Evolutionary conservation across 106 monocot genomes (phyloP).

Genomic region (Dendrobium huoshanense): DNA sequence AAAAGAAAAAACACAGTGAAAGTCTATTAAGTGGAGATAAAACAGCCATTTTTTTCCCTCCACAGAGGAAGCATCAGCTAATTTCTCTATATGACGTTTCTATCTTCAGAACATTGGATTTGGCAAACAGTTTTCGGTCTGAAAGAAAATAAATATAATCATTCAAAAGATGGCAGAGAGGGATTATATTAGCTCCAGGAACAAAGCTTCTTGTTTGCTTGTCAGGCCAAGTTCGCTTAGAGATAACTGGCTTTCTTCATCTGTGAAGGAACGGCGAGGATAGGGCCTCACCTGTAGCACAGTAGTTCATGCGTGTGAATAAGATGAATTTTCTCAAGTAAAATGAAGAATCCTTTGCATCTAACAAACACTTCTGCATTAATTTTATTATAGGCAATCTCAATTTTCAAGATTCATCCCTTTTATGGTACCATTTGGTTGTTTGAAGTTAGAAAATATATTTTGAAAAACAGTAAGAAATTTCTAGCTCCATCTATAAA

Average conservation of each 20-base stretch:
- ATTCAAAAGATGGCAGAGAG: no score
- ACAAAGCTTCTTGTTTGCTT: conserved; percentile 92
- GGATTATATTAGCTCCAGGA: conserved; percentile 63
- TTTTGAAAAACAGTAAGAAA: no score
- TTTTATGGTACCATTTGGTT: no score
- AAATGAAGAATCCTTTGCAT: no score
- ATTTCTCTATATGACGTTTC: not conserved
- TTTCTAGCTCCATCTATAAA: no score
- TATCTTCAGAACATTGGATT: not conserved
- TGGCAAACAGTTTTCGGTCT: not conserved
- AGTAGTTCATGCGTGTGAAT: not conserved
- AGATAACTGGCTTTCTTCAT: conserved; percentile 45
- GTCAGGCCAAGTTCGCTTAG: conserved; percentile 74
- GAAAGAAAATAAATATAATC: not conserved
- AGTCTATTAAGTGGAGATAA: not conserved
- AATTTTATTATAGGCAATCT: no score
- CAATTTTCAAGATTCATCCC: no score
- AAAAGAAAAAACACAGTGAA: not conserved
- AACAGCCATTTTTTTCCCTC: not conserved
- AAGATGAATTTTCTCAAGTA: no score
- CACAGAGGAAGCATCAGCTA: not conserved
- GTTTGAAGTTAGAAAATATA: no score
- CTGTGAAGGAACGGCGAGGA: conserved; percentile 66
- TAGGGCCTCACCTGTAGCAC: conserved; percentile 72
- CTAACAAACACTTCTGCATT: no score